phyloP scores from a whole-genome alignment of 2,329 filamentous ascomycete species.

The Fusarium nisikadoi region DNA sequence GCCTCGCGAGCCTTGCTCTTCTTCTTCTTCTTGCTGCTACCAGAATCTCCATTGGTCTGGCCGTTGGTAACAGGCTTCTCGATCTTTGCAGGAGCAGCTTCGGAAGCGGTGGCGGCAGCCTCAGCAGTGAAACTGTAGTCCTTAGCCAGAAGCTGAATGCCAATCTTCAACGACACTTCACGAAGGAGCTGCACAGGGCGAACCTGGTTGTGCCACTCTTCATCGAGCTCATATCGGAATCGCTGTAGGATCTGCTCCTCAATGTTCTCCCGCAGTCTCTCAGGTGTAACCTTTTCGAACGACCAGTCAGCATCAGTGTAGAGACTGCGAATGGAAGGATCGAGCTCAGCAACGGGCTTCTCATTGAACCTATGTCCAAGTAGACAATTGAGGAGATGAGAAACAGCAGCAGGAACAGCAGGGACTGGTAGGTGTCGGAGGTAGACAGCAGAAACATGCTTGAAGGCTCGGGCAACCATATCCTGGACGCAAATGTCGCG shows the following conservation, averaged over 20 bases:
- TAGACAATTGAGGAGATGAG: constrained; percentile 94
- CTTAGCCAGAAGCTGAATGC: constrained; percentile 85
- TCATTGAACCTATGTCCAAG: constrained; percentile 80
- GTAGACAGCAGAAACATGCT: constrained; percentile 85
- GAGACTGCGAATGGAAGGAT: constrained; percentile 76
- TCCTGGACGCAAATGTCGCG: constrained; percentile 84
- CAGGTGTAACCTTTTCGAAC: constrained; percentile 83
- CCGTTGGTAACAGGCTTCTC: constrained; percentile 52
- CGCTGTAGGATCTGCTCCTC: constrained; percentile 76
- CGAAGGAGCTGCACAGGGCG: constrained; percentile 87
- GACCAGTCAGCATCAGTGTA: constrained; percentile 85
- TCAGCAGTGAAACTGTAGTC: constrained; percentile 53
- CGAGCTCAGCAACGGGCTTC: constrained; percentile 81
- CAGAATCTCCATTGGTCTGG: constrained; percentile 55
- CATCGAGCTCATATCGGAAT: constrained; percentile 79
- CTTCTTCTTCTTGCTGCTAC: constrained; percentile 67
- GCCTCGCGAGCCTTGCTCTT: constrained; percentile 68
- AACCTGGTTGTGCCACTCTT: constrained; percentile 73
- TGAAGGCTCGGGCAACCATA: constrained; percentile 95
- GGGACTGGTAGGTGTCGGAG: constrained; percentile 82
- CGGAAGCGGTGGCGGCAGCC: constrained; percentile 43
- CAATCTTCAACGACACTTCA: constrained; percentile 88
- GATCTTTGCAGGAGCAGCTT: constrained; percentile 33
- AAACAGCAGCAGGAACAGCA: constrained; percentile 80
- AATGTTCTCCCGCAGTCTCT: constrained; percentile 75